These are phyloP conservation scores for Pisolithus orientalis DNA, from an alignment of 768 basidiomycete genomes.

Conservation along the genomic window DNA sequence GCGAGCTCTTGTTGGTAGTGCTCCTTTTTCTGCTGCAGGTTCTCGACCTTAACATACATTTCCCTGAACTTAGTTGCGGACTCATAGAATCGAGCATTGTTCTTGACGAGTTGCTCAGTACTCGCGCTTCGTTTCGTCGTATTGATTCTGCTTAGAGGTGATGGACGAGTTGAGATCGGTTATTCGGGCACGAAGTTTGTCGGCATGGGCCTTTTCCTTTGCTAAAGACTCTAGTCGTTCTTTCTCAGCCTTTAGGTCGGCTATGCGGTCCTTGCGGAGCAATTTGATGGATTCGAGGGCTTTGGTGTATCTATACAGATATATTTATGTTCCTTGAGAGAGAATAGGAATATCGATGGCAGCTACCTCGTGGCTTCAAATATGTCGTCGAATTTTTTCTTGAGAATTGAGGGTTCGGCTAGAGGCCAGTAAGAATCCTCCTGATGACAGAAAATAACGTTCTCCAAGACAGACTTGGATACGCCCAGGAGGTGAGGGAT, in stretches of 20 bases:
- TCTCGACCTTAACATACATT: conserved; percentile 65
- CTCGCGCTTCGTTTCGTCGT: conserved; percentile 61
- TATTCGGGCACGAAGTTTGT: conserved; percentile 69
- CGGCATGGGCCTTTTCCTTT: conserved; percentile 79
- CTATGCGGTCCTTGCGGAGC: conserved; percentile 83
- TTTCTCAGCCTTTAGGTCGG: conserved; percentile 90
- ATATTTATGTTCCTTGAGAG: not conserved
- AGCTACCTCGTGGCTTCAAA: conserved; percentile 91
- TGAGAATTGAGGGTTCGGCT: conserved; percentile 80
- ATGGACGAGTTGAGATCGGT: conserved; percentile 56
- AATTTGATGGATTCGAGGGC: conserved; percentile 89
- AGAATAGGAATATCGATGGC: not conserved
- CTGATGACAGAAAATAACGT: conserved; percentile 99
- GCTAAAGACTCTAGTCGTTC: conserved; percentile 75
- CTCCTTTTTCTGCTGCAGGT: conserved; percentile 54
- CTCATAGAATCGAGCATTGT: conserved; percentile 79
- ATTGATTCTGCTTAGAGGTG: conserved; percentile 63
- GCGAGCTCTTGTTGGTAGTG: conserved; percentile 56
- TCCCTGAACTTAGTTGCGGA: conserved; percentile 82
- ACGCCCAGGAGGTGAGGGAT: conserved; percentile 92
- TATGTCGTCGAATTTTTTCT: conserved; percentile 99
- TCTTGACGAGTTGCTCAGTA: conserved; percentile 59
- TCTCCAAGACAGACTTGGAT: conserved; percentile 96
- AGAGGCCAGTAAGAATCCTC: conserved; percentile 99
- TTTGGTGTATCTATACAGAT: conserved; percentile 76